Conservation (phyloP, 805 yeast genomes). For the Komagataella pastoris region DNA sequence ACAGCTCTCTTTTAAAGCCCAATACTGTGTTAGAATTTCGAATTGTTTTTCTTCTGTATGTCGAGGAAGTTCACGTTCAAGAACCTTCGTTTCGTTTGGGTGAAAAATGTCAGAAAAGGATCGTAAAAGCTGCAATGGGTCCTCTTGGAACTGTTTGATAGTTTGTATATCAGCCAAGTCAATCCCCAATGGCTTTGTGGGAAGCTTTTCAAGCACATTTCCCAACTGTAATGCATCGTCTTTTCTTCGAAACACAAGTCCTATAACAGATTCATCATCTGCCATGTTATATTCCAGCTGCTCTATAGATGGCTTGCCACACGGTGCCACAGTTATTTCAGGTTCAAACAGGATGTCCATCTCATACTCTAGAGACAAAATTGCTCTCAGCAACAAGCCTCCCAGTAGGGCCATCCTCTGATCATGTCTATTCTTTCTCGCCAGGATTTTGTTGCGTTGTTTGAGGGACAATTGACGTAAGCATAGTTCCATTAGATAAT, state of each 20-base stretch:
- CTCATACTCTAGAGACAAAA: background rate
- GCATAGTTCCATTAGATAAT: background rate
- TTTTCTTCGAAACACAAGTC: slow-evolving; percentile 16
- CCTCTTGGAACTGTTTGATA: slow-evolving; percentile 10
- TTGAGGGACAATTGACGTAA: background rate
- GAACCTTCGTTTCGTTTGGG: slow-evolving; percentile 10
- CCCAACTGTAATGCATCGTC: background rate
- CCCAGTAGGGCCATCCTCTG: background rate
- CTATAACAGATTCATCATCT: slow-evolving; percentile 39
- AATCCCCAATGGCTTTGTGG: slow-evolving; percentile 22
- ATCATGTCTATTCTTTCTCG: background rate
- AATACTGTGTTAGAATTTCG: slow-evolving; percentile 36
- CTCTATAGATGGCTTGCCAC: slow-evolving; percentile 44
- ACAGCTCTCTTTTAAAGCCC: slow-evolving; percentile 77
- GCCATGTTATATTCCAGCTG: slow-evolving; percentile 40
- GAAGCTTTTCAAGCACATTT: background rate
- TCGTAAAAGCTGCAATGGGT: slow-evolving; percentile 12
- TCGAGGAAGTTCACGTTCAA: slow-evolving; percentile 10
- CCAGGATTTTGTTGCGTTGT: background rate
- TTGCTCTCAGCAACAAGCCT: background rate
- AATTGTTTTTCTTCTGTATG: slow-evolving; percentile 9
- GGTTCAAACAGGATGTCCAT: background rate
- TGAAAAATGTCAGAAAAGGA: slow-evolving; percentile 17
- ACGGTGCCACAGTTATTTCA: slow-evolving; percentile 6
- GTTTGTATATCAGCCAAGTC: slow-evolving; percentile 30